A percentile compares a stretch with the other conserved stretches of the same genome.
These are phyloP conservation scores for Penicillium soppii DNA, from an alignment of 495 filamentous ascomycete genomes.

Conservation along the genomic window DNA sequence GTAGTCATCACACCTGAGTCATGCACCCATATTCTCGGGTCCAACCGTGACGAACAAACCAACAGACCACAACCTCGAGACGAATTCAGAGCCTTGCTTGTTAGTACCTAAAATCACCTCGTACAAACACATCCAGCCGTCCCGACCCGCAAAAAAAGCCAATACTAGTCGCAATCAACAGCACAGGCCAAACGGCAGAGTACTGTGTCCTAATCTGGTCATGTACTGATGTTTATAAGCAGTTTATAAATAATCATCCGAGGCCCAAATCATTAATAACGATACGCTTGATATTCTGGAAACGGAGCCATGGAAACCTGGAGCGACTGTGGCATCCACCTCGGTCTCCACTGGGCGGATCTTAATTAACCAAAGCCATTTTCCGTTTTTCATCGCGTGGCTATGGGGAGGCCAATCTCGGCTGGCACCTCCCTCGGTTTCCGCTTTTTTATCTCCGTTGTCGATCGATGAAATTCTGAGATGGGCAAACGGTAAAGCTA, in stretches of 20 bases:
- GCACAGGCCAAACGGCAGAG: constrained; percentile 4
- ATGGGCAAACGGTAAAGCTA: not conserved
- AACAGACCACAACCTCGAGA: not conserved
- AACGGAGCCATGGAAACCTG: constrained; percentile 12
- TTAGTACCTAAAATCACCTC: no score
- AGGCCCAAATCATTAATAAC: not conserved
- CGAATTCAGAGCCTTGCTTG: not conserved
- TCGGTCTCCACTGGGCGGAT: constrained; percentile 20
- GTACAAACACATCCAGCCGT: not conserved
- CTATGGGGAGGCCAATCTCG: not conserved
- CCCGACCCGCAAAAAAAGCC: not conserved
- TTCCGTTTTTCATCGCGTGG: constrained; percentile 10
- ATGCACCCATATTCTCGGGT: not conserved
- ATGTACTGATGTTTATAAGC: no score
- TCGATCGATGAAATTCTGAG: constrained; percentile 1
- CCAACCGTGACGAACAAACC: not conserved
- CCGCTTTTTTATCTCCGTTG: constrained; percentile 11
- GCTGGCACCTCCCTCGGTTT: constrained; percentile 6
- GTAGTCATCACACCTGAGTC: not conserved
- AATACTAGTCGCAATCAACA: not conserved
- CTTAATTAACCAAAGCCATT: constrained; percentile 16
- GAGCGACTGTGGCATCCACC: constrained; percentile 25
- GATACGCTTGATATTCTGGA: constrained; percentile 11
- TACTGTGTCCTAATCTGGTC: not conserved
- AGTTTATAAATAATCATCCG: not conserved